Conservation (phyloP, 805 yeast species). For the Sugiyamaella boreocaroliniensis region DNA sequence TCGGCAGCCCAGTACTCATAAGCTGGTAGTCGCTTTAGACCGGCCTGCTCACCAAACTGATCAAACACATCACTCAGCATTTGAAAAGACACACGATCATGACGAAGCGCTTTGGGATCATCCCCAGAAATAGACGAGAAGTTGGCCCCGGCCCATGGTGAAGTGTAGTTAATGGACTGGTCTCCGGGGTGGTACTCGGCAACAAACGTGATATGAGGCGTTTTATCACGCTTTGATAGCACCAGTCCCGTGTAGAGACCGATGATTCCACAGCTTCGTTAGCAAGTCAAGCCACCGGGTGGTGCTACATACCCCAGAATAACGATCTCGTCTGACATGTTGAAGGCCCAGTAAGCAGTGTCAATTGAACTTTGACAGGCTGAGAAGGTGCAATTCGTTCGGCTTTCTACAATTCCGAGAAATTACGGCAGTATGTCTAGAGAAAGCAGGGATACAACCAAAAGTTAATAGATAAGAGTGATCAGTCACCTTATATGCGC, state of each 20-base stretch:
- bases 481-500: too few species aligned
- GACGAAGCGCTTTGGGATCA: constrained; percentile 43
- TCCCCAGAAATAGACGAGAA: constrained; percentile 55
- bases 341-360: background rate
- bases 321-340: constrained; percentile 19
- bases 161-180: constrained; percentile 62
- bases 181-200: constrained; percentile 76
- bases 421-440: background rate
- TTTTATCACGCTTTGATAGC: constrained; percentile 38
- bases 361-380: background rate
- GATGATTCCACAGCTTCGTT: constrained; percentile 52
- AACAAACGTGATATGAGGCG: constrained; percentile 43
- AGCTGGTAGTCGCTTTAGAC: constrained; percentile 50
- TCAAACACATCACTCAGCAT: constrained; percentile 39
- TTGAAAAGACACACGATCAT: constrained; percentile 52
- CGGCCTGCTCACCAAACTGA: constrained; percentile 47
- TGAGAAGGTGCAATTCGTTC: background rate
- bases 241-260: constrained; percentile 58
- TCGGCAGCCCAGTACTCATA: constrained; percentile 45
- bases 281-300: background rate
- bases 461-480: too few species aligned
- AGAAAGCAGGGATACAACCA: too few species aligned
- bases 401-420: background rate
- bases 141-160: constrained; percentile 76
- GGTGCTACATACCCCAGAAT: constrained; percentile 18